A percentile compares a stretch with the other conserved stretches of the same genome.
Evolutionary conservation across 2,329 filamentous ascomycete species (phyloP).

Genomic region (Bipolaris bicolor): DNA sequence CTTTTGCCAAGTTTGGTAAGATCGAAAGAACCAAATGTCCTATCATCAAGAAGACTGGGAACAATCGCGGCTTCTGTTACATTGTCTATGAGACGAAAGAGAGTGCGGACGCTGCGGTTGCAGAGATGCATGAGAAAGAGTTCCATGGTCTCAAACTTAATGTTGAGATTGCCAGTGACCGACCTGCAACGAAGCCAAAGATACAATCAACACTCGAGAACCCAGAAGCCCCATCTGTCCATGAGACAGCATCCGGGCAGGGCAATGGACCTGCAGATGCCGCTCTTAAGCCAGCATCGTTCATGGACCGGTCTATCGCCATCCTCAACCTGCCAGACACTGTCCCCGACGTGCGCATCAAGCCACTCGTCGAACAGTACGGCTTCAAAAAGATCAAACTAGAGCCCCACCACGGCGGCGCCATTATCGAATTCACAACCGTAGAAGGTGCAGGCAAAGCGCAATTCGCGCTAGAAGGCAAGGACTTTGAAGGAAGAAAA

Average conservation of each 20-base stretch:
- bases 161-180: constrained; percentile 59
- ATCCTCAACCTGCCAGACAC: constrained; percentile 90
- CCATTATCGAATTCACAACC: constrained; percentile 81
- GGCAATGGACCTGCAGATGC: constrained; percentile 35
- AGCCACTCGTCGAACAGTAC: constrained; percentile 71
- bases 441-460: constrained; percentile 75
- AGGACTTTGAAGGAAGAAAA: constrained; percentile 49
- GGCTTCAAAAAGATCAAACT: constrained; percentile 80
- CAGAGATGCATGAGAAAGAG: constrained; percentile 70
- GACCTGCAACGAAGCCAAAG: constrained; percentile 54
- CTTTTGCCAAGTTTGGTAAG: constrained; percentile 77
- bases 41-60: constrained; percentile 66
- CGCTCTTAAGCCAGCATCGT: constrained; percentile 27
- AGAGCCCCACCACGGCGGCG: constrained; percentile 81
- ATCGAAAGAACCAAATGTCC: constrained; percentile 76
- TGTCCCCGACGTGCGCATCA: constrained; percentile 84
- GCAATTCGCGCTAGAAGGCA: constrained; percentile 53
- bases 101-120: constrained; percentile 67
- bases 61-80: constrained; percentile 79
- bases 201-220: constrained; percentile 56
- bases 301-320: constrained; percentile 71
- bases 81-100: constrained; percentile 74
- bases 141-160: constrained; percentile 71
- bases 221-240: constrained; percentile 48
- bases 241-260: constrained; percentile 38